A percentile compares a stretch with the other conserved stretches of the same genome.
phyloP scores from a whole-genome alignment of 2,329 filamentous ascomycete genomes.

The Talaromyces piceae region DNA sequence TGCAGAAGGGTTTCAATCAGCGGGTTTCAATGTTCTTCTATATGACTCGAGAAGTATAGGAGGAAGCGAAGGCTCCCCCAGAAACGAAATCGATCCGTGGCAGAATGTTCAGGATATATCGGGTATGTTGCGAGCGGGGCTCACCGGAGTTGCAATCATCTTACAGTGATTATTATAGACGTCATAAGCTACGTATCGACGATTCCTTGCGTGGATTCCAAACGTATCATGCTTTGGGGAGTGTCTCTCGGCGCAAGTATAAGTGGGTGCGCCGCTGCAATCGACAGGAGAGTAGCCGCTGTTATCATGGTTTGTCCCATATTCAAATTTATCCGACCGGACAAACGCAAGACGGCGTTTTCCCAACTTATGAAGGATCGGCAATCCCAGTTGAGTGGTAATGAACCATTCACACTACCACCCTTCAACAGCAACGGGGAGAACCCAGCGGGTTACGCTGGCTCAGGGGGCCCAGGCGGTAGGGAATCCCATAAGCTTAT shows the following conservation, averaged over 20 bases:
- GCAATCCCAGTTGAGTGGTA: conserved; percentile 32
- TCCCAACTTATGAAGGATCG: conserved; percentile 30
- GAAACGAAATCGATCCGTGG: background rate
- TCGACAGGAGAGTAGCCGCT: conserved; percentile 24
- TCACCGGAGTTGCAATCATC: background rate
- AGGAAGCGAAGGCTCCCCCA: background rate
- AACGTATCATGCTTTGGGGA: conserved; percentile 31
- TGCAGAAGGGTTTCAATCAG: background rate
- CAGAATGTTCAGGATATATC: background rate
- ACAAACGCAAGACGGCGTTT: conserved; percentile 15
- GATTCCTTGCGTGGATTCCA: conserved; percentile 21
- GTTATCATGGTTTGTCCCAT: conserved; percentile 22
- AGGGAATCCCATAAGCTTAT: background rate
- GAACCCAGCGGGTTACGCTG: background rate
- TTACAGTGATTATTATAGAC: conserved; percentile 27
- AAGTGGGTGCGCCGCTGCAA: conserved; percentile 20
- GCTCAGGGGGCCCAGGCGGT: background rate
- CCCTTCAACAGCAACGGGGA: background rate
- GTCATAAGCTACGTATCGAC: conserved; percentile 27
- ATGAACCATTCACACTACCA: conserved; percentile 31
- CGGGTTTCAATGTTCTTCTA: background rate
- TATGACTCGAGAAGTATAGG: background rate
- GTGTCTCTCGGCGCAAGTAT: conserved; percentile 25
- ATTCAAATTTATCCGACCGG: conserved; percentile 8
- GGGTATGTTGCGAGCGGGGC: background rate